Percentiles rank a stretch among this genome's conserved stretches.
These are phyloP conservation scores for Amauroascus verrucosus DNA, from an alignment of 2,329 filamentous ascomycete species.

Conservation along the genomic window DNA sequence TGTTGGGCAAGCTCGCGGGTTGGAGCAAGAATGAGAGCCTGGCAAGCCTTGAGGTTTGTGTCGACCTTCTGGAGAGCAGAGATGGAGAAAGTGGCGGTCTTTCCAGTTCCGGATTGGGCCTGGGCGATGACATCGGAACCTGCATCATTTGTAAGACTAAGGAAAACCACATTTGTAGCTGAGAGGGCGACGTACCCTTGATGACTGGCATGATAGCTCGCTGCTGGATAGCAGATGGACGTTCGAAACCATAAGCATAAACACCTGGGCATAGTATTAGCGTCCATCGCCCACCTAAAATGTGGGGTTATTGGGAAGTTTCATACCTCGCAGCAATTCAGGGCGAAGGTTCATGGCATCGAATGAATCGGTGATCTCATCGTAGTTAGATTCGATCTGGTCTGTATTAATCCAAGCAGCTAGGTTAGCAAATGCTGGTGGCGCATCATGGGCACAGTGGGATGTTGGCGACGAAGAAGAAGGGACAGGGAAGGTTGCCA, in stretches of 20 bases:
- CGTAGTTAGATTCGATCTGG: constrained; percentile 99
- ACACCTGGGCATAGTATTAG: constrained; percentile 51
- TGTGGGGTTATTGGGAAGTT: constrained; percentile 8
- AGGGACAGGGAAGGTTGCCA: neutral
- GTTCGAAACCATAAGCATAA: constrained; percentile 99
- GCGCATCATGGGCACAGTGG: neutral
- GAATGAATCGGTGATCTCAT: constrained; percentile 98
- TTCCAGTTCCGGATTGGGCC: constrained; percentile 98
- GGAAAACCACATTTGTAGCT: neutral
- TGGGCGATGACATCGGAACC: constrained; percentile 99
- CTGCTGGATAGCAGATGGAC: constrained; percentile 98
- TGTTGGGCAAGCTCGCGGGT: constrained; percentile 98
- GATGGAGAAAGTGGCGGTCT: constrained; percentile 99
- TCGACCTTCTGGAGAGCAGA: constrained; percentile 99
- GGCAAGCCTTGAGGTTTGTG: constrained; percentile 85
- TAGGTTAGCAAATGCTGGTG: constrained; percentile 12
- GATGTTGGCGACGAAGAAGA: neutral
- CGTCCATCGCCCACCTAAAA: neutral
- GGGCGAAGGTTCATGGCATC: constrained; percentile 95
- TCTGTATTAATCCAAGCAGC: constrained; percentile 45
- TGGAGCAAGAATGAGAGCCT: constrained; percentile 94
- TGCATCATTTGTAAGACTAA: constrained; percentile 28
- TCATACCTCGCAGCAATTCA: constrained; percentile 87
- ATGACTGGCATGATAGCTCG: constrained; percentile 99
- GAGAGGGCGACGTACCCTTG: constrained; percentile 61